These are phyloP conservation scores for Barbarea vulgaris DNA, from an alignment of 345 rosid species.

Conservation along the genomic window DNA sequence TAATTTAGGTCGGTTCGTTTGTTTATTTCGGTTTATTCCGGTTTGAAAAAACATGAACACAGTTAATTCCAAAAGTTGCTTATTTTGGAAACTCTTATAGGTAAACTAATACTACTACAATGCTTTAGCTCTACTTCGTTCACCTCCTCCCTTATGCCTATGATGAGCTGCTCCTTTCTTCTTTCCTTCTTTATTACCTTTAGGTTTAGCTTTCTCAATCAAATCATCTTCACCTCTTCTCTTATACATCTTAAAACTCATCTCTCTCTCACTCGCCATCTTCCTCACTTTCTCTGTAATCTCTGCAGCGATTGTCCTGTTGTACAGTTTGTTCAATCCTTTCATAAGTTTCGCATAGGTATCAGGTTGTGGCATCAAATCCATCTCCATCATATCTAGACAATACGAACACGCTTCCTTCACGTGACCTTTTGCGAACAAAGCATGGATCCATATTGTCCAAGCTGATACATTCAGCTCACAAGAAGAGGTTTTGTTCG, in stretches of 20 bases:
- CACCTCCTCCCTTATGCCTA: slow-evolving; percentile 28
- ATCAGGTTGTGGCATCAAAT: slow-evolving; percentile 88
- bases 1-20: not conserved
- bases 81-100: not conserved
- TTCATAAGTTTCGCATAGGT: slow-evolving; percentile 90
- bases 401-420: slow-evolving; percentile 94
- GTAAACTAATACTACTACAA: slow-evolving; percentile 13
- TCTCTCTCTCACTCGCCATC: slow-evolving; percentile 82
- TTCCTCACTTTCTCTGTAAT: slow-evolving; percentile 92
- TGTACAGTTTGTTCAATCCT: slow-evolving; percentile 78
- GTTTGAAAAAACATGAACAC: not conserved
- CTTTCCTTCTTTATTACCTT: slow-evolving; percentile 68
- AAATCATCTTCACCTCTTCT: slow-evolving; percentile 81
- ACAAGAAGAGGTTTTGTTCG: slow-evolving; percentile 57
- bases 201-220: slow-evolving; percentile 57
- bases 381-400: slow-evolving; percentile 88
- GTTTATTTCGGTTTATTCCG: not conserved
- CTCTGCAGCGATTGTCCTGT: slow-evolving; percentile 83
- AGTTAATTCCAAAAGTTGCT: not conserved
- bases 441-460: slow-evolving; percentile 96
- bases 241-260: slow-evolving; percentile 88
- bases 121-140: slow-evolving; percentile 26
- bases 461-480: slow-evolving; percentile 83
- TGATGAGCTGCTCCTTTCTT: slow-evolving; percentile 61
- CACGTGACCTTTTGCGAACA: slow-evolving; percentile 72